phyloP scores from a whole-genome alignment of 2,329 filamentous ascomycete genomes.

The Exophiala mesophila region DNA sequence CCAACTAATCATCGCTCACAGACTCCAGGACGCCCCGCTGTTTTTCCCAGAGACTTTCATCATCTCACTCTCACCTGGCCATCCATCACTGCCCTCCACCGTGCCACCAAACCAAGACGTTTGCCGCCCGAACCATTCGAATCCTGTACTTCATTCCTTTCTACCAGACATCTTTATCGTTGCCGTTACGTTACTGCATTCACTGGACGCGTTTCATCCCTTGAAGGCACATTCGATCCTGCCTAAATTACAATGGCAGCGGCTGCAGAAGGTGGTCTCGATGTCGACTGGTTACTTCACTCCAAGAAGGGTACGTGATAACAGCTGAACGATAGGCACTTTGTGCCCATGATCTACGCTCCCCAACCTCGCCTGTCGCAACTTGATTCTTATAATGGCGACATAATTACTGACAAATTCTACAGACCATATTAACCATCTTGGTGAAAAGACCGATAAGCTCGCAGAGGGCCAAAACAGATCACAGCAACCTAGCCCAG shows the following conservation, averaged over 20 bases:
- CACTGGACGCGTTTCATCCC: no score
- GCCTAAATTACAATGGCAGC: conserved; percentile 52
- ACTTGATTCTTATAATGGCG: no score
- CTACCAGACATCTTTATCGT: no score
- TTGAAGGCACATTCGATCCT: no score
- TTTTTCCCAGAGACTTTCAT: background rate
- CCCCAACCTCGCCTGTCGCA: no score
- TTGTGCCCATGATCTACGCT: no score
- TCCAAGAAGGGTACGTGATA: conserved; percentile 68
- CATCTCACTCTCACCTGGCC: background rate
- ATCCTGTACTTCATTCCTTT: no score
- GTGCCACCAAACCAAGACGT: no score
- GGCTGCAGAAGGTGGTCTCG: conserved; percentile 57
- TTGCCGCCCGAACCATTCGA: no score
- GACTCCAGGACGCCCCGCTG: background rate
- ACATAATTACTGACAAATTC: conserved; percentile 2
- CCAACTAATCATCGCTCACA: background rate
- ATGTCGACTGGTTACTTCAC: conserved; percentile 89
- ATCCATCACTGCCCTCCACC: no score
- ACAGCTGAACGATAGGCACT: background rate
- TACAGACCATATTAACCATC: conserved; percentile 17
- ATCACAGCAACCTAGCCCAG: conserved; percentile 21
- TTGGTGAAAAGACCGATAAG: conserved; percentile 26
- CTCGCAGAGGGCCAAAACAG: conserved; percentile 9
- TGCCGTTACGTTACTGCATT: no score